These are phyloP conservation scores for Linanthus parryae DNA, from an alignment of 148 eudicot species.

Conservation along the genomic window DNA sequence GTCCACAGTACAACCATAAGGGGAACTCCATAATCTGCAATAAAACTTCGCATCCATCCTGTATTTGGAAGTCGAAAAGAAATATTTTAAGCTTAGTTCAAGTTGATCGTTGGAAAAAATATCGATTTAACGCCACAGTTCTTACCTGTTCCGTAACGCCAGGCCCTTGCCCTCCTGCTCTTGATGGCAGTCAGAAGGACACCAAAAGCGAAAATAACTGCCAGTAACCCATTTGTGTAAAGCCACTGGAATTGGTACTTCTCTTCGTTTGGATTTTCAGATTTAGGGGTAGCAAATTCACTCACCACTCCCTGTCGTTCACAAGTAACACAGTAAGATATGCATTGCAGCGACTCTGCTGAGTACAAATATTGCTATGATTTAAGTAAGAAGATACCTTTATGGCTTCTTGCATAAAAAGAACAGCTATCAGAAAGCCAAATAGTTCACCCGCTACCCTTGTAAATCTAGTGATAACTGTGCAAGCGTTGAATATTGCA, in stretches of 20 bases:
- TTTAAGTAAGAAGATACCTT: conserved; percentile 23
- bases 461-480: conserved; percentile 51
- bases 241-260: conserved; percentile 46
- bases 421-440: conserved; percentile 62
- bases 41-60: conserved; percentile 61
- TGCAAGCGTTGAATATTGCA: conserved; percentile 56
- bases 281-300: conserved; percentile 51
- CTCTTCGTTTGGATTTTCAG: conserved; percentile 21
- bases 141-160: conserved; percentile 81
- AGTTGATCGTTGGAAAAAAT: neutral
- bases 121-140: neutral
- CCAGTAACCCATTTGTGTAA: conserved; percentile 69
- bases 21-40: conserved; percentile 93
- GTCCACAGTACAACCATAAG: conserved; percentile 76
- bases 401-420: conserved; percentile 60
- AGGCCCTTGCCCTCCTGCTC: conserved; percentile 67
- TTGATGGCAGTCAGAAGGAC: conserved; percentile 52
- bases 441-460: conserved; percentile 68
- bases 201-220: conserved; percentile 61
- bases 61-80: conserved; percentile 8
- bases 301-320: conserved; percentile 56
- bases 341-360: no score
- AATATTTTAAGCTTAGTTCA: neutral
- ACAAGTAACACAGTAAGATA: neutral
- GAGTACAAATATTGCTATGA: neutral